phyloP scores from a whole-genome alignment of 2,329 filamentous ascomycete species.

The Aspergillus ochraceus region DNA sequence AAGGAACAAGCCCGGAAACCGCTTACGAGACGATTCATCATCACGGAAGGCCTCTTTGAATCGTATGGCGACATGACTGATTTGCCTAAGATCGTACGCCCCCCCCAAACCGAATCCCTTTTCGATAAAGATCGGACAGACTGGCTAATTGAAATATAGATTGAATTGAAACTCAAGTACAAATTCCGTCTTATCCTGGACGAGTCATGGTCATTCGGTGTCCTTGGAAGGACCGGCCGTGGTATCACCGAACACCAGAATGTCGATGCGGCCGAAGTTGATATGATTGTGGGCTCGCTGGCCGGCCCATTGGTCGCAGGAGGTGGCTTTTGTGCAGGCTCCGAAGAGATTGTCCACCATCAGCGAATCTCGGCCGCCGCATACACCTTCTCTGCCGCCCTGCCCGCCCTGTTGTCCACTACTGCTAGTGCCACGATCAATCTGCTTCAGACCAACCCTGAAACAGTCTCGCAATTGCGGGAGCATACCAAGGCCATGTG shows the following conservation, averaged over 20 bases:
- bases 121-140: neutral
- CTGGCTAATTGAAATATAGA: slow-evolving; percentile 43
- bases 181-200: slow-evolving; percentile 98
- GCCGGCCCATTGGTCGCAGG: slow-evolving; percentile 87
- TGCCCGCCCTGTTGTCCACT: slow-evolving; percentile 92
- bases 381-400: slow-evolving; percentile 92
- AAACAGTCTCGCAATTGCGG: slow-evolving; percentile 73
- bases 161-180: slow-evolving; percentile 92
- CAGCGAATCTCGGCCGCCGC: slow-evolving; percentile 90
- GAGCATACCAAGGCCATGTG: slow-evolving; percentile 87
- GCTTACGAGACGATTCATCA: slow-evolving; percentile 88
- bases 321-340: slow-evolving; percentile 93
- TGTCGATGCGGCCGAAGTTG: slow-evolving; percentile 86
- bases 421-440: slow-evolving; percentile 89
- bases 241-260: slow-evolving; percentile 96
- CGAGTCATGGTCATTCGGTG: slow-evolving; percentile 96
- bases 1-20: slow-evolving; percentile 88
- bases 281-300: slow-evolving; percentile 95
- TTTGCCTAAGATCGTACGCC: slow-evolving; percentile 75
- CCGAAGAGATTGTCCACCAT: slow-evolving; percentile 89
- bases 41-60: slow-evolving; percentile 94
- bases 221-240: slow-evolving; percentile 85
- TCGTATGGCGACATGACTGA: slow-evolving; percentile 81
- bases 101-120: neutral
- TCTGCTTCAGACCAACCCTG: slow-evolving; percentile 81